phyloP scores from a whole-genome alignment of 768 basidiomycete species.

The Kwoniella europaea region DNA sequence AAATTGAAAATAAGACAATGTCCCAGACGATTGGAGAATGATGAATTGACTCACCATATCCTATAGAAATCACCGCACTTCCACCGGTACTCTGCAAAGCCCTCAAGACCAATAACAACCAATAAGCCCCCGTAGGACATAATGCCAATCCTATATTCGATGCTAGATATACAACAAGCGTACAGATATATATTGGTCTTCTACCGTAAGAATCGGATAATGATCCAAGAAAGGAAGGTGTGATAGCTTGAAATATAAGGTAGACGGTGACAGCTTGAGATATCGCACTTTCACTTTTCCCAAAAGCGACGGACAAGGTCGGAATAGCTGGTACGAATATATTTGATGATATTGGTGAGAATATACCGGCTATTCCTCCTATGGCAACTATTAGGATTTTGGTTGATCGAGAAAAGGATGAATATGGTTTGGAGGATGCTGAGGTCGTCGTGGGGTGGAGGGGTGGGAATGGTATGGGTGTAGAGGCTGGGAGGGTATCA shows the following conservation, averaged over 20 bases:
- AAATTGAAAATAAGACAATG: conserved; percentile 65
- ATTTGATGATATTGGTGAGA: conserved; percentile 69
- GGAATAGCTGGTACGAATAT: conserved; percentile 84
- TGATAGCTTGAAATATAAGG: conserved; percentile 61
- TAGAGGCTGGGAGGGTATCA: too few species aligned
- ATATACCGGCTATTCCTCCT: conserved; percentile 45
- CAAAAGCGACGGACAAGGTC: conserved; percentile 67
- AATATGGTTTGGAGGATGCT: conserved; percentile 28
- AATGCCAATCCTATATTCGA: conserved; percentile 71
- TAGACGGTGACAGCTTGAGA: conserved; percentile 81
- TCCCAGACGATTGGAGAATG: conserved; percentile 61
- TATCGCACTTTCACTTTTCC: conserved; percentile 72
- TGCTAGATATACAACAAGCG: conserved; percentile 67
- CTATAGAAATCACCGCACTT: conserved; percentile 28
- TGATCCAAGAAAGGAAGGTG: conserved; percentile 70
- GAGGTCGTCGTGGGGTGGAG: conserved; percentile 9
- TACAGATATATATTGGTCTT: conserved; percentile 61
- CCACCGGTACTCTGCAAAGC: conserved; percentile 65
- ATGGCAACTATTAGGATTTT: conserved; percentile 42
- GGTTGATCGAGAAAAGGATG: conserved; percentile 24
- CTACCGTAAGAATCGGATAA: conserved; percentile 62
- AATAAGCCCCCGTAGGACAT: conserved; percentile 69
- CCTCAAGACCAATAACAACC: conserved; percentile 78
- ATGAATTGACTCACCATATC: conserved; percentile 68
- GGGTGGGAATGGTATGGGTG: conserved; percentile 4